Conservation (phyloP, 129 eudicot species). For the Lactuca saligna region DNA sequence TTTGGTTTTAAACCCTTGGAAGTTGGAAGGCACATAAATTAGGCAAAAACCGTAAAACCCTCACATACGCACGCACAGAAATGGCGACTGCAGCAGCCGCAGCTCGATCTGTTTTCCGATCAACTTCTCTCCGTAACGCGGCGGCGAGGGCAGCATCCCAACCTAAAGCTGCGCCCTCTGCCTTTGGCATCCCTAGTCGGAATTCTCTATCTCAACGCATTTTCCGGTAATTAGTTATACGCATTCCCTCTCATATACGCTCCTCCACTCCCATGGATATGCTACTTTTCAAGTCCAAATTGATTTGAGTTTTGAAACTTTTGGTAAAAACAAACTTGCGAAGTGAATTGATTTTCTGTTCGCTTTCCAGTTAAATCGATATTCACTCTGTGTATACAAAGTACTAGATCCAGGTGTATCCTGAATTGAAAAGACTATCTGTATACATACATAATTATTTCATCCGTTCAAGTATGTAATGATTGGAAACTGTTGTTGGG, state of each 20-base stretch:
- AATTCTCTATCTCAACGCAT: slow-evolving; percentile 33
- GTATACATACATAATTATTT: neutral
- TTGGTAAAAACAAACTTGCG: neutral
- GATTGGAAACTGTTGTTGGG: neutral
- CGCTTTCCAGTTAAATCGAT: neutral
- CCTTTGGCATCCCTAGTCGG: slow-evolving; percentile 30
- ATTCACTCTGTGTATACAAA: neutral
- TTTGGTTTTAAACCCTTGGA: slow-evolving; percentile 20
- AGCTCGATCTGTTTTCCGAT: slow-evolving; percentile 46
- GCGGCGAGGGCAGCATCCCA: slow-evolving; percentile 35
- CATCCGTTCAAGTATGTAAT: neutral
- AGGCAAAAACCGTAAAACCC: slow-evolving; percentile 7
- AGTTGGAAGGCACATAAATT: neutral
- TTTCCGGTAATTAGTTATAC: slow-evolving; percentile 27
- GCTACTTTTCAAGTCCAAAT: slow-evolving; percentile 11
- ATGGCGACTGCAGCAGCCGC: slow-evolving; percentile 44
- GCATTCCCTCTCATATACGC: neutral
- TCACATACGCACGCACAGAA: neutral
- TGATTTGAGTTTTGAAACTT: neutral
- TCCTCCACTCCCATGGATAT: neutral
- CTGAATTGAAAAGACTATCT: neutral
- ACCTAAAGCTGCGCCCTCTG: slow-evolving; percentile 31
- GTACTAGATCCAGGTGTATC: slow-evolving; percentile 7
- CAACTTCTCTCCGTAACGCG: slow-evolving; percentile 32
- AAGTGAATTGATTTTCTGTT: neutral